Evolutionary conservation across 768 basidiomycete genomes (phyloP).

Genomic region (Panaeolus papilionaceus): DNA sequence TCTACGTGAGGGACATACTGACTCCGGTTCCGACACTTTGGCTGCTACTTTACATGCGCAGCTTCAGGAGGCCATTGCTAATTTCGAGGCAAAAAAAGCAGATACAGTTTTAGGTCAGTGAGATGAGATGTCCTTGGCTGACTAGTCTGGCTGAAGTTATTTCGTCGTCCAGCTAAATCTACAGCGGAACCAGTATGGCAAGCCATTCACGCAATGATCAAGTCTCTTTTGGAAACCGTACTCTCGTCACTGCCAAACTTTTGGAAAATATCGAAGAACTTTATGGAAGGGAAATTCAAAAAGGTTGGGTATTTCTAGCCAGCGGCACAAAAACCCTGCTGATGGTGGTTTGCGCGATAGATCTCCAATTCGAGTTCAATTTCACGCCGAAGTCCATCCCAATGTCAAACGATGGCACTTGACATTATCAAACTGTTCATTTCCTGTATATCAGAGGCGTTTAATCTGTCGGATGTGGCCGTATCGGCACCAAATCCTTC

Average conservation of each 20-base stretch:
- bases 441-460: constrained; percentile 81
- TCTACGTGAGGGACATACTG: constrained; percentile 47
- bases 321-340: background rate
- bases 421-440: constrained; percentile 87
- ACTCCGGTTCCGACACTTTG: constrained; percentile 44
- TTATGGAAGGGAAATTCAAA: constrained; percentile 92
- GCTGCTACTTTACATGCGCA: constrained; percentile 56
- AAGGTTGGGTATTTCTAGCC: constrained; percentile 57
- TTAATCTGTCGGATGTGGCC: constrained; percentile 71
- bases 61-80: constrained; percentile 63
- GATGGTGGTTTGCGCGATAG: background rate
- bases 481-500: constrained; percentile 49
- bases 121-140: constrained; percentile 14
- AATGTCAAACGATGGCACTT: constrained; percentile 83
- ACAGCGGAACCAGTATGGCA: constrained; percentile 84
- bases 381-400: constrained; percentile 77
- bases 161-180: constrained; percentile 58
- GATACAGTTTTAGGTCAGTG: constrained; percentile 66
- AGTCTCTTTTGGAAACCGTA: constrained; percentile 86
- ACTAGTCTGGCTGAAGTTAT: constrained; percentile 8
- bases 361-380: constrained; percentile 20
- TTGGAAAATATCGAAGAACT: constrained; percentile 90
- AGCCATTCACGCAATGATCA: constrained; percentile 77
- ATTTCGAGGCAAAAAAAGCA: constrained; percentile 67
- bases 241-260: constrained; percentile 88